Percentiles rank a stretch among this genome's conserved stretches.
Evolutionary conservation across 306 rosid species (phyloP).

Genomic region (Acacia crassicarpa): DNA sequence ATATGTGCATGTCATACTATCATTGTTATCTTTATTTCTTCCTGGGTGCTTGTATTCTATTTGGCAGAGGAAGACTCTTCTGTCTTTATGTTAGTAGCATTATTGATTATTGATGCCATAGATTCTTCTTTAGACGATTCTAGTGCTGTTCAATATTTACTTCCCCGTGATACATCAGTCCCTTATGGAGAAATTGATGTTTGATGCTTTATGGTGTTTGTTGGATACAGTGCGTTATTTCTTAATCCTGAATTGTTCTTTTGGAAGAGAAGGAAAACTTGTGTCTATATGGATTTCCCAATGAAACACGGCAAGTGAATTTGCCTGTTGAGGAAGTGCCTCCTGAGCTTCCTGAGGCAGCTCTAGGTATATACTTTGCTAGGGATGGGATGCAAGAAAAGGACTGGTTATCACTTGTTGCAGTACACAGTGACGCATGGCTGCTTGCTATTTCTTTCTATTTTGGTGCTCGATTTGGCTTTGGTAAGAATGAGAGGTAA

Average conservation of each 20-base stretch:
- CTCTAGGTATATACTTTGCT: slow-evolving; percentile 95
- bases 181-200: neutral
- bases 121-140: neutral
- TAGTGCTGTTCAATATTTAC: neutral
- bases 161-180: neutral
- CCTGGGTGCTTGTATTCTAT: neutral
- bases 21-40: neutral
- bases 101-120: neutral
- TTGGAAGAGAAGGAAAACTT: slow-evolving; percentile 85
- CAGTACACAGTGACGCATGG: slow-evolving; percentile 98
- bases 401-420: slow-evolving; percentile 97
- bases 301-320: slow-evolving; percentile 97
- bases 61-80: neutral
- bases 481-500: slow-evolving; percentile 98
- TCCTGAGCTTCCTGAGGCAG: slow-evolving; percentile 99
- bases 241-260: neutral
- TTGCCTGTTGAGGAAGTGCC: slow-evolving; percentile 99
- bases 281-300: slow-evolving; percentile 92
- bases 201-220: neutral
- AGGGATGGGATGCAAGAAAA: slow-evolving; percentile 99
- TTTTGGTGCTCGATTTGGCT: slow-evolving; percentile 98
- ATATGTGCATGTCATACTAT: neutral
- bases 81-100: neutral
- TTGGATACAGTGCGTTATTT: neutral
- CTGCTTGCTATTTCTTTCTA: slow-evolving; percentile 92